phyloP scores from a whole-genome alignment of 129 eudicot genomes.

The Mikania micrantha region DNA sequence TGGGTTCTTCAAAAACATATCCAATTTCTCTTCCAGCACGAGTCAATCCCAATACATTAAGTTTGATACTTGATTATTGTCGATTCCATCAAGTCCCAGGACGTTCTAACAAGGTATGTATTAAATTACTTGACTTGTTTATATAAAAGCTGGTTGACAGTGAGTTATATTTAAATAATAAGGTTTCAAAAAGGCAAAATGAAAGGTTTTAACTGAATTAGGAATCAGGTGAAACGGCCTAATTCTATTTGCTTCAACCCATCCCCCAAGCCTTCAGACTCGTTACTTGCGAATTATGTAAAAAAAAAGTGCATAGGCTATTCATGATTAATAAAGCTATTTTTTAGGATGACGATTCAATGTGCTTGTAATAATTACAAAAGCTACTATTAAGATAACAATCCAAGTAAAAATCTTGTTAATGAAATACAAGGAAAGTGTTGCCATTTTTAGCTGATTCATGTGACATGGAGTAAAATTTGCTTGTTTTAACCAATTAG shows the following conservation, averaged over 20 bases:
- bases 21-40: slow-evolving; percentile 83
- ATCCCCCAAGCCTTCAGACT: background rate
- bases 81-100: slow-evolving; percentile 88
- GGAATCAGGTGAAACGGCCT: background rate
- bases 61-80: slow-evolving; percentile 82
- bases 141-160: background rate
- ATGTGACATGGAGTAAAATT: background rate
- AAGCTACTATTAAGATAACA: background rate
- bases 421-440: background rate
- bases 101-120: slow-evolving; percentile 72
- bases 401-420: background rate
- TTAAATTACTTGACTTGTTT: background rate
- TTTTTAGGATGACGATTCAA: background rate
- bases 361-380: background rate
- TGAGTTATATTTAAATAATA: background rate
- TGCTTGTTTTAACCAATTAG: background rate
- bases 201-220: background rate
- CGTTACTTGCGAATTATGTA: background rate
- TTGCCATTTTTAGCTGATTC: background rate
- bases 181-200: background rate
- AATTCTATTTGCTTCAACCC: background rate
- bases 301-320: background rate
- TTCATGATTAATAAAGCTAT: background rate
- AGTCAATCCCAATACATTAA: slow-evolving; percentile 63
- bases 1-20: slow-evolving; percentile 71